Base-by-base conservation (phyloP, 2,329 filamentous ascomycete genomes). In the Aureobasidium sp. region DNA sequence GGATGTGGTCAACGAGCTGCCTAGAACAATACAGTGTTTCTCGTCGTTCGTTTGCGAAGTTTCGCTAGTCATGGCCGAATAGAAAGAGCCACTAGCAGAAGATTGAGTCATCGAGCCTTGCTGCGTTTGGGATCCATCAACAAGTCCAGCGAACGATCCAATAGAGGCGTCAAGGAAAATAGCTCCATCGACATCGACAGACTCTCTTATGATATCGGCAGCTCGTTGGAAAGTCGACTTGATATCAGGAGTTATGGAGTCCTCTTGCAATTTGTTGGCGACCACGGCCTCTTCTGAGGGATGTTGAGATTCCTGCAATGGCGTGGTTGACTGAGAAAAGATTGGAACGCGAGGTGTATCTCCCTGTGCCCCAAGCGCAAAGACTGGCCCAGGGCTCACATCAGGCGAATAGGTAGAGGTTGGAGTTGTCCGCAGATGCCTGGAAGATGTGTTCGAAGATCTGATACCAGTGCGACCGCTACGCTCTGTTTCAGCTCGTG, bases 131-230 rank as follows among this genome's bases (percentile, higher is more conserved):
- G 24, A 42, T 6, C 35, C 57, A 27, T 52, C 44, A 8, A 63
- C 61, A n/a, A 69, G 61, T 5, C 62, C 63, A 19, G 65, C 63
- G 37, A 67, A 67, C 24, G 62, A 56, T 11, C 64, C 60, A n/a
- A 65, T 61, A 1, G 63, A 64, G 22, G 65, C 71, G 62, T 75
- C 74, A 29, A 77, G 62, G 52, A 76, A 75, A 0, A 76, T 65
- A 24, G 80, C 78, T 5, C 78, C 78, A 5, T 78, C 76, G 12
- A 77, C 73, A 8, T 70, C 69, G 19, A 81, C 68, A 27, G 77
- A 76, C 62, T 77, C 74, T 5, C 72, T 72, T 5, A 80, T 70
- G 0, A 79, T 66, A 39, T 77, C 74, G 0, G 77, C 75, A 2
- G 77, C 78, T 37, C 77, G 70, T 68, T 70, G 56, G 78, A 79